These are phyloP conservation scores for Diaporthe sp. DNA, from an alignment of 2,329 filamentous ascomycete species.

Conservation along the genomic window DNA sequence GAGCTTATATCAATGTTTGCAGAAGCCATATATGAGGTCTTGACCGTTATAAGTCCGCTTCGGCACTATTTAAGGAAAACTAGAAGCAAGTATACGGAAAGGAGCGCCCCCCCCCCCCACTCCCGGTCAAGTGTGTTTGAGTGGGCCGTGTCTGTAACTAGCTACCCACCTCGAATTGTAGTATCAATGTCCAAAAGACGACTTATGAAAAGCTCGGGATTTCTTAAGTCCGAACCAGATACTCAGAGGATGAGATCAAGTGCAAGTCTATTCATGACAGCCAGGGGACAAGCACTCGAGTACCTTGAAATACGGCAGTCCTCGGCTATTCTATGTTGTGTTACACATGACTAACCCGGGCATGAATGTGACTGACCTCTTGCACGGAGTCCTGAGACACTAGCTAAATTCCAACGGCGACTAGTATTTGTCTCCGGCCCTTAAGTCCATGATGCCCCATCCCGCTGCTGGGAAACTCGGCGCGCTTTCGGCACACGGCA, in stretches of 20 bases:
- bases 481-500: slow-evolving; percentile 23
- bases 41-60: no score
- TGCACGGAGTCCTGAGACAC: not conserved
- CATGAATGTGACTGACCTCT: not conserved
- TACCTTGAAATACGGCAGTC: not conserved
- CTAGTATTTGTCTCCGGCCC: slow-evolving; percentile 8
- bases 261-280: not conserved
- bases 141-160: not conserved
- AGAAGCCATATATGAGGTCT: no score
- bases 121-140: not conserved
- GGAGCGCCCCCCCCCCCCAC: no score
- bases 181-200: not conserved
- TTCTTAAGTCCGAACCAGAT: not conserved
- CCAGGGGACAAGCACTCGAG: not conserved
- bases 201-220: no score
- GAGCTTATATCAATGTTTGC: no score
- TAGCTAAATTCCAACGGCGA: not conserved
- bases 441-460: not conserved
- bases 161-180: not conserved
- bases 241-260: not conserved
- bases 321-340: not conserved
- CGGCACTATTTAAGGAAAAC: not conserved
- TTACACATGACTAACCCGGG: not conserved
- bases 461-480: not conserved
- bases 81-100: not conserved